Base-by-base conservation (phyloP, 768 basidiomycete genomes). In the Tylopilus vinaceipallidus region DNA sequence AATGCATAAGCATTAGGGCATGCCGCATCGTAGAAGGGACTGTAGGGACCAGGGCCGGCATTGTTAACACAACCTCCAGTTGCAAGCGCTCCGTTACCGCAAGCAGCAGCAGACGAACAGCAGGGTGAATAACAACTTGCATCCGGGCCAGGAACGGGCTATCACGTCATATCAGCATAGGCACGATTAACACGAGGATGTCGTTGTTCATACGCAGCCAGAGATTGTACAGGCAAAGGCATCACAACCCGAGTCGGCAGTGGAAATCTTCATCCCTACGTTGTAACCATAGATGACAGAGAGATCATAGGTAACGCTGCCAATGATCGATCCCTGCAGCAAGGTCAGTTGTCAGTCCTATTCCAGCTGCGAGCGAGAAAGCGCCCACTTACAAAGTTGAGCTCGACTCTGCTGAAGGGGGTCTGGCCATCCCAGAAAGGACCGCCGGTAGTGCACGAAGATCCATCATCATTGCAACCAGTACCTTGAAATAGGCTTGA, bases 1-100 rank as follows among this genome's bases (percentile, higher is more conserved):
- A 54, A 56, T n/a, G 55, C 55, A 11, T 54, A 56, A 26, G 55
- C 57, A 22, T 59, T 59, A 16, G n/a, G n/a, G 43, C 57, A 59
- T 22, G 52, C 49, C 32, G 50, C 13, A 6, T 59, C 48, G 55
- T 57, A 59, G 48, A 57, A 59, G 37, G 45, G 5, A 22, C 55
- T 59, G 39, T 54, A 42, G 3, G 57, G 57, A 14, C 57, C 57
- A 44, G 57, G 57, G 12, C 56, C 53, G 16, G 33, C 41, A 9
- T 58, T 52, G 53, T 55, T 27, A 3, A 32, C 19, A 29, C 53
- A 59, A 16, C 53, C 53, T 37, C 56, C 56, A 20, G 53, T 51
- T 4, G 55, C 55, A 16, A 59, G 55, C 8, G 52, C 57, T 19
- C 57, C 57, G 17, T 45, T 49, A 32, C 46, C 35, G 49, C 57